Evolutionary conservation across 106 monocot genomes (phyloP).

Genomic region (Triglochin maritima): DNA sequence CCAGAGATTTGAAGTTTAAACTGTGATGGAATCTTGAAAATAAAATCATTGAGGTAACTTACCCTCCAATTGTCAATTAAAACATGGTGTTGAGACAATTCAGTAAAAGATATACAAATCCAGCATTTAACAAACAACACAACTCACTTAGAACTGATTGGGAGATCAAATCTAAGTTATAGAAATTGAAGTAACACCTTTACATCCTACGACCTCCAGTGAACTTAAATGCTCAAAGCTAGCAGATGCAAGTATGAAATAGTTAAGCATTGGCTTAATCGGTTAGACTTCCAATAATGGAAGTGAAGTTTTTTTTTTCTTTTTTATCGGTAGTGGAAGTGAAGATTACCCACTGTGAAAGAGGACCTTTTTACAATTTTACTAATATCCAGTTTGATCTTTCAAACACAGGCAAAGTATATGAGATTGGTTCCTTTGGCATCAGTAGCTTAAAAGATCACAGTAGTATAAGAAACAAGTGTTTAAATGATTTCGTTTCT

Average conservation of each 20-base stretch:
- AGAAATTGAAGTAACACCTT: background rate
- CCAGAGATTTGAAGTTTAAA: background rate
- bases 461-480: slow-evolving; percentile 30
- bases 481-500: slow-evolving; percentile 48
- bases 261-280: too few species aligned
- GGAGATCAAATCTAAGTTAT: too few species aligned
- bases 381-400: background rate
- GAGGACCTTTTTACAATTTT: background rate
- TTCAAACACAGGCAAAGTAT: slow-evolving; percentile 35
- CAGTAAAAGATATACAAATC: too few species aligned
- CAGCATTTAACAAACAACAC: too few species aligned
- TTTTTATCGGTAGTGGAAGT: background rate
- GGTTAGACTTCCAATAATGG: background rate
- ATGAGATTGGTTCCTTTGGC: slow-evolving; percentile 43
- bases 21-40: background rate
- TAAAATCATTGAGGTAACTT: too few species aligned
- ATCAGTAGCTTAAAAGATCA: slow-evolving; percentile 59
- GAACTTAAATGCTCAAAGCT: background rate
- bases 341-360: background rate
- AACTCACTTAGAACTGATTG: too few species aligned
- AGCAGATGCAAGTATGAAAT: background rate
- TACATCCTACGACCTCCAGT: background rate
- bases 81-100: too few species aligned
- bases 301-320: background rate
- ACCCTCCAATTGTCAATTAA: too few species aligned